Evolutionary conservation across 2,329 filamentous ascomycete species (phyloP), one percentile per base, ranked within the genome.

Genomic region (Ascosphaera aggregata): DNA sequence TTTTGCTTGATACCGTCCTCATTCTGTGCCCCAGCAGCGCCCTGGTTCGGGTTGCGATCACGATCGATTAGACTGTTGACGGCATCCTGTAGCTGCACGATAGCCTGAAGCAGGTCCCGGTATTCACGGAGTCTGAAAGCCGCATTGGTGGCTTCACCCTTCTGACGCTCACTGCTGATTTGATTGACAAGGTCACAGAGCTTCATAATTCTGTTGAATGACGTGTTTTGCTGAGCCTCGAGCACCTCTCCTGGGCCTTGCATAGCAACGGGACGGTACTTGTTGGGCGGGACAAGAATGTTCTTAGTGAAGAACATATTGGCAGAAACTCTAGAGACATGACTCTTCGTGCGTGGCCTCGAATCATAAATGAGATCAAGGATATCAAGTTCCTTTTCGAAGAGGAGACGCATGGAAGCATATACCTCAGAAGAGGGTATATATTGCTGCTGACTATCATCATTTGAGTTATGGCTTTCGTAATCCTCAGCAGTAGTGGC

Each of bases 1-100:
- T 85, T 79, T 54, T 98, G 89, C 61, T 98, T 98, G 61, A 98
- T 92, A 48, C 91, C 89, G 45, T 93, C 85, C 44, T 91, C 80
- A 39, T 81, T 78, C 41, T 75, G 69, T 50, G 77, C 76, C 11
- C 75, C 80, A 19, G 82, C 80, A 15, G 73, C 66, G 39, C 82
- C 82, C 45, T 79, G 75, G 2, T 82, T 66, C 2, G 84, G 80
- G 49, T 89, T 92, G 44, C 85, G 76, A 50, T 85, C 79, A 45
- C 77, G 73, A 56, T 98, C 89, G 46, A 95, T 82, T 39, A 98
- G 63, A n/a, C 80, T 75, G 54, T 98, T 98, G 44, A 95, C 81
- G 18, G 71, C 65, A 49, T 93, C 84, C 57, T 98, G 89, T 9
- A 98, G 67, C 38, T 76, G 70, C 18, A 82, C 73, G 64, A 81